These are phyloP conservation scores for Astraeus odoratus DNA, from an alignment of 768 basidiomycete species.

Conservation along the genomic window DNA sequence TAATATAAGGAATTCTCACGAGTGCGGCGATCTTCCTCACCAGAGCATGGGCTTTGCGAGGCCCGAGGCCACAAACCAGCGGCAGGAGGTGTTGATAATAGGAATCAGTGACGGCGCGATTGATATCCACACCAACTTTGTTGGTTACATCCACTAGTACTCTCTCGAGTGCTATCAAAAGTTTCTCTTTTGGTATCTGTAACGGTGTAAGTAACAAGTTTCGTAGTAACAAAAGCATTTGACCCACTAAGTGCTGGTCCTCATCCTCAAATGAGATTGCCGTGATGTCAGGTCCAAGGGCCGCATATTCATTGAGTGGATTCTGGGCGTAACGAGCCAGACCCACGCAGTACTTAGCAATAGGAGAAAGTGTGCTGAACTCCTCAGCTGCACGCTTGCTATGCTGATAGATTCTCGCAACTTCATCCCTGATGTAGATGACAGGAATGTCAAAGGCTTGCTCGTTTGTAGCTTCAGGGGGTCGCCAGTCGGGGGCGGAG, in stretches of 20 bases:
- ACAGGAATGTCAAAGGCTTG: slow-evolving; percentile 59
- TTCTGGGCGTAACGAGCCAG: slow-evolving; percentile 90
- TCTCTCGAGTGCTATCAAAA: slow-evolving; percentile 75
- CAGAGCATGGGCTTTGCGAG: slow-evolving; percentile 83
- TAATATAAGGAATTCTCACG: slow-evolving; percentile 37
- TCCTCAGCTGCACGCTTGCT: slow-evolving; percentile 81
- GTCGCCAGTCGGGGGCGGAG: slow-evolving; percentile 20
- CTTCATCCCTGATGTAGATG: slow-evolving; percentile 82
- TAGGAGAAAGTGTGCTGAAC: slow-evolving; percentile 67
- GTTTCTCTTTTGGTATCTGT: slow-evolving; percentile 84
- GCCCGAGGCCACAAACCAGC: slow-evolving; percentile 90
- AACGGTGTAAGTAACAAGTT: slow-evolving; percentile 4
- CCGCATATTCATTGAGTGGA: slow-evolving; percentile 90
- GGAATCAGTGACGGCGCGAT: slow-evolving; percentile 79
- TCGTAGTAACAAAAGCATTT: background rate
- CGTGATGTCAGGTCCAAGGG: slow-evolving; percentile 77
- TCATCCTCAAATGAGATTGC: slow-evolving; percentile 82
- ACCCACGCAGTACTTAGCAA: slow-evolving; percentile 89
- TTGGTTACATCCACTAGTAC: slow-evolving; percentile 87
- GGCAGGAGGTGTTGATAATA: slow-evolving; percentile 88
- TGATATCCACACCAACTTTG: slow-evolving; percentile 93
- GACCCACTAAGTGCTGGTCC: slow-evolving; percentile 74
- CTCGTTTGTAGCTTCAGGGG: slow-evolving; percentile 28
- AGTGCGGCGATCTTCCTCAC: slow-evolving; percentile 72
- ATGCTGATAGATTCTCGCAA: slow-evolving; percentile 91